A percentile compares a stretch with the other conserved stretches of the same genome.
phyloP scores from a whole-genome alignment of 306 rosid genomes.

The Dalbergia cochinchinensis region DNA sequence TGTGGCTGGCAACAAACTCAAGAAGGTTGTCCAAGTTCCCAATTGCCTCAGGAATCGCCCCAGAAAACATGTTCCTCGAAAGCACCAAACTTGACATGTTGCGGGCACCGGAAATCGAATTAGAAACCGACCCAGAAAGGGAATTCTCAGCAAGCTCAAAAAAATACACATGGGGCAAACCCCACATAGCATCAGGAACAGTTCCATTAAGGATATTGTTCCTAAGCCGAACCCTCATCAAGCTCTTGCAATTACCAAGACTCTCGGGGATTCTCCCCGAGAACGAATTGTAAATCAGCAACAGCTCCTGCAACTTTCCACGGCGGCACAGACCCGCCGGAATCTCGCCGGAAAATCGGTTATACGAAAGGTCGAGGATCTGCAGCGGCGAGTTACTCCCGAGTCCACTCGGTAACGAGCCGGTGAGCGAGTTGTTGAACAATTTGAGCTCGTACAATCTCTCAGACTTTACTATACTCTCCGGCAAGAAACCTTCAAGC shows the following conservation, averaged over 20 bases:
- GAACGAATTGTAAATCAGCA: conserved; percentile 68
- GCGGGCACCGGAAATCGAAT: conserved; percentile 55
- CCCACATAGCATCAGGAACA: conserved; percentile 77
- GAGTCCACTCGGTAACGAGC: conserved; percentile 61
- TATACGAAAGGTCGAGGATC: conserved; percentile 66
- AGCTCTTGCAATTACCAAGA: conserved; percentile 63
- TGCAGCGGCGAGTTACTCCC: conserved; percentile 63
- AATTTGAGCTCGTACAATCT: conserved; percentile 61
- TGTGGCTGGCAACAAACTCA: conserved; percentile 56
- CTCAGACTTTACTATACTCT: conserved; percentile 52
- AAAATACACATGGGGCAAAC: conserved; percentile 61
- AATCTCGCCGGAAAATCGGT: conserved; percentile 62
- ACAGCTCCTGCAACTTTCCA: conserved; percentile 53
- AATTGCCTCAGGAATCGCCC: conserved; percentile 66
- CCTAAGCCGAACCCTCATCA: conserved; percentile 65
- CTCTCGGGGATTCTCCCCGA: conserved; percentile 67
- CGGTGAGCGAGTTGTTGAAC: conserved; percentile 70
- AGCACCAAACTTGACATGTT: conserved; percentile 65
- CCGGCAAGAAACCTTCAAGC: conserved; percentile 69
- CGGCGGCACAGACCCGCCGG: conserved; percentile 63
- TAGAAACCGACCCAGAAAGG: conserved; percentile 69
- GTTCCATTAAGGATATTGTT: conserved; percentile 70
- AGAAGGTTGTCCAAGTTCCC: conserved; percentile 58
- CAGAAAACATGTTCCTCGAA: conserved; percentile 66
- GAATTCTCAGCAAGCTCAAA: conserved; percentile 71